Conservation (phyloP, 768 basidiomycete species). For the Calocybe cyanea region DNA sequence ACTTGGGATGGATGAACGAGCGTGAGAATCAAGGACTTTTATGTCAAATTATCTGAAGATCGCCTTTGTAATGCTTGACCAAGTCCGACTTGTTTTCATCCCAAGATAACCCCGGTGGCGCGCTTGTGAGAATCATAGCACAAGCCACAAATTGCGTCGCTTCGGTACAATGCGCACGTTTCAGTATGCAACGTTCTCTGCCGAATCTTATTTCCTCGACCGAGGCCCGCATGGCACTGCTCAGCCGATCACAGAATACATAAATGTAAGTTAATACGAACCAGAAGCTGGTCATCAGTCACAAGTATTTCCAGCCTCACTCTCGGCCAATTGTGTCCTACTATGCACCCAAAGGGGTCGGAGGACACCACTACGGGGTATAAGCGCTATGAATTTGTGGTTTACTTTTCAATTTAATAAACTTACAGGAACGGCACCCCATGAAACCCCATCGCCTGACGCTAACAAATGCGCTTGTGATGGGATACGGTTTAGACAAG, state of each 20-base stretch:
- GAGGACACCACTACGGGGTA: constrained; percentile 96
- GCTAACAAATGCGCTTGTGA: constrained; percentile 90
- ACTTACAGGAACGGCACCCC: constrained; percentile 84
- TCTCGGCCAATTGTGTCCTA: constrained; percentile 92
- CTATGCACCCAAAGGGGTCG: constrained; percentile 92
- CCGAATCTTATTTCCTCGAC: constrained; percentile 72
- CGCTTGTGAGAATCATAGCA: no score
- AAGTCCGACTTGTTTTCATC: no score
- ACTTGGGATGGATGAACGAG: neutral
- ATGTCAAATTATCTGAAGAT: neutral
- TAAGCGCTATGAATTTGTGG: constrained; percentile 19
- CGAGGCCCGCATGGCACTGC: constrained; percentile 67
- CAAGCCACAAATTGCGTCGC: no score
- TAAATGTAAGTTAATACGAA: constrained; percentile 51
- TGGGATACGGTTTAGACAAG: constrained; percentile 95
- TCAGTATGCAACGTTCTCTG: constrained; percentile 63
- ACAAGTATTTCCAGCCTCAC: constrained; percentile 48
- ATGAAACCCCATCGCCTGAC: constrained; percentile 99
- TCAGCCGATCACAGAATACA: constrained; percentile 74
- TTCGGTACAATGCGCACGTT: constrained; percentile 40
- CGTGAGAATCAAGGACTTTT: neutral
- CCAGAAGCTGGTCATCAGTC: neutral
- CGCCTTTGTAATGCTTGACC: no score
- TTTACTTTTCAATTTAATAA: neutral
- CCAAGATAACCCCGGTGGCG: no score